Percentiles rank a stretch among this genome's conserved stretches.
Conservation (phyloP, 2,329 filamentous ascomycete species). For the Ophiostoma ulmi region DNA sequence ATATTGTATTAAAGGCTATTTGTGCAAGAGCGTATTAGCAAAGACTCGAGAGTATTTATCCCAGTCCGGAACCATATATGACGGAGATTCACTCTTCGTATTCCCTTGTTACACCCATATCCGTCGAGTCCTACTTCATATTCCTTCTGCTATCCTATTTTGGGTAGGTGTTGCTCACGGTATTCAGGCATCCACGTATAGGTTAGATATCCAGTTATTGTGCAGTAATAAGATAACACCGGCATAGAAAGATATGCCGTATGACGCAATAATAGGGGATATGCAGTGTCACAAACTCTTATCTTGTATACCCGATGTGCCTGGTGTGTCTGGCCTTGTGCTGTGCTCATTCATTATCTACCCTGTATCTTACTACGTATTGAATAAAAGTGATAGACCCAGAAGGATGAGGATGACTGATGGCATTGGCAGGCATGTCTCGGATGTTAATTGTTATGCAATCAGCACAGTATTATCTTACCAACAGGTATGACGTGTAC, state of each 20-base stretch:
- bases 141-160: background rate
- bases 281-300: slow-evolving; percentile 4
- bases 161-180: no score
- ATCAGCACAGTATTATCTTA: background rate
- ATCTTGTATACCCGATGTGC: background rate
- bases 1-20: background rate
- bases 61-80: no score
- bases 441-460: slow-evolving; percentile 7
- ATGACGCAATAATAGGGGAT: slow-evolving; percentile 10
- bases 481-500: slow-evolving; percentile 6
- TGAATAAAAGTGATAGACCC: no score
- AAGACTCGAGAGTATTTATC: no score
- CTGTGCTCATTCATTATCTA: no score
- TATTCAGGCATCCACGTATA: background rate
- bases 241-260: background rate
- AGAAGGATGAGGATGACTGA: no score
- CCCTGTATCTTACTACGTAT: background rate
- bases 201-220: no score
- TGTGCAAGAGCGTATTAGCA: background rate
- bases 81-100: background rate
- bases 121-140: background rate
- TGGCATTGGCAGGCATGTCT: background rate
- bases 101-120: slow-evolving; percentile 7
- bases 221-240: background rate
- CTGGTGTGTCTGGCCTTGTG: no score